These are phyloP conservation scores for Aspergillus alliaceus DNA, from an alignment of 2,329 filamentous ascomycete genomes.

Conservation along the genomic window DNA sequence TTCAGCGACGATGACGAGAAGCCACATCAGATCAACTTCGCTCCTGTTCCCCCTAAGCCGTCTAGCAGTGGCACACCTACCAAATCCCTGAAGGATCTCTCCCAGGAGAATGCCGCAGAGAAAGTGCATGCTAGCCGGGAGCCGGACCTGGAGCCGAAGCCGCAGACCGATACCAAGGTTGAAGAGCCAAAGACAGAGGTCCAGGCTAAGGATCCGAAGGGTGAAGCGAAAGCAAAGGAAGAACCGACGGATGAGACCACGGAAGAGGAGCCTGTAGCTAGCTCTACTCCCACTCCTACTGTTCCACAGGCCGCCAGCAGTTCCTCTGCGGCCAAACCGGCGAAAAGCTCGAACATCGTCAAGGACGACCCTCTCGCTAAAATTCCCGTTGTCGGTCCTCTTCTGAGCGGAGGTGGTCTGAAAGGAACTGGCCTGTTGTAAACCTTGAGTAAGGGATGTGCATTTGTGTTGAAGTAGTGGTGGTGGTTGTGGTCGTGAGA, in stretches of 20 bases:
- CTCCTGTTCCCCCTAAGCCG: background rate
- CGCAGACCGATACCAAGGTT: background rate
- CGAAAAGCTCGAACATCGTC: background rate
- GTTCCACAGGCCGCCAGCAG: background rate
- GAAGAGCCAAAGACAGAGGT: background rate
- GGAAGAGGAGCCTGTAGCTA: conserved; percentile 1
- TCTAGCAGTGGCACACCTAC: background rate
- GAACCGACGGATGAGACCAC: background rate
- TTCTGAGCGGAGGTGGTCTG: conserved; percentile 15
- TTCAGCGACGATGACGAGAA: background rate
- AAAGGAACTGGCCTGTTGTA: background rate
- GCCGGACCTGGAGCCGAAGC: background rate
- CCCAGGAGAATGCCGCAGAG: background rate
- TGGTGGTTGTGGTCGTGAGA: too few species aligned
- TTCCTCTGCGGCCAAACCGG: background rate
- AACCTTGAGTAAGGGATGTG: background rate
- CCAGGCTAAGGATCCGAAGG: background rate
- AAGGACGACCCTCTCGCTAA: conserved; percentile 18
- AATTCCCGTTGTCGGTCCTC: conserved; percentile 25
- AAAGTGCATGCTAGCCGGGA: background rate
- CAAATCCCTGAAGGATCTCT: background rate
- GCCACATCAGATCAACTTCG: background rate
- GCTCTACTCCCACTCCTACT: background rate
- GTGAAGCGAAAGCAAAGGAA: background rate
- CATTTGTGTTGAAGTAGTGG: too few species aligned